These are phyloP conservation scores for Botrytis sinoallii DNA, from an alignment of 2,329 filamentous ascomycete genomes.

Conservation along the genomic window DNA sequence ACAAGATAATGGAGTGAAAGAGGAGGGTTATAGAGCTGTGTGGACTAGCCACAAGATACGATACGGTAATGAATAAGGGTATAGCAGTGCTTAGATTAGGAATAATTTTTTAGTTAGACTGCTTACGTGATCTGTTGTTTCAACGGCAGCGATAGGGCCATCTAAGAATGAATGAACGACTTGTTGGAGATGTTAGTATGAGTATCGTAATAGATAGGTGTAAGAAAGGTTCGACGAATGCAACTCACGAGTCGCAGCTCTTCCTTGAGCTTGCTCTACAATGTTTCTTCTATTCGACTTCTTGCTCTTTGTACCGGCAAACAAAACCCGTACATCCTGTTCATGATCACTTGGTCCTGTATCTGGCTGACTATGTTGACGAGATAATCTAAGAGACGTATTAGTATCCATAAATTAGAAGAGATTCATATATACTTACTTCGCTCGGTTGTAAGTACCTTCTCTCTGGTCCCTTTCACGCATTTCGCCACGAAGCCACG, in stretches of 20 bases:
- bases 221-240: not conserved
- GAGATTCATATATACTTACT: not conserved
- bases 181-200: constrained; percentile 4
- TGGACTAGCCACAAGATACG: not conserved
- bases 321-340: constrained; percentile 80
- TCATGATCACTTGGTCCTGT: constrained; percentile 44
- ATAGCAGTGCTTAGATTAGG: not conserved
- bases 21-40: not conserved
- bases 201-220: too few species aligned
- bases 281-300: constrained; percentile 87
- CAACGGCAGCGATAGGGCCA: constrained; percentile 81
- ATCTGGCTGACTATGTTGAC: constrained; percentile 31
- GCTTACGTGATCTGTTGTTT: constrained; percentile 74
- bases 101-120: not conserved
- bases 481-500: constrained; percentile 77
- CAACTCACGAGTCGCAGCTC: constrained; percentile 47
- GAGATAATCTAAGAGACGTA: constrained; percentile 32
- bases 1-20: too few species aligned
- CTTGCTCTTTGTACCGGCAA: constrained; percentile 79
- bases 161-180: constrained; percentile 68
- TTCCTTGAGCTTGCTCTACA: constrained; percentile 70
- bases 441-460: constrained; percentile 44
- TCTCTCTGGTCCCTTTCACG: constrained; percentile 71
- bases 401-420: not conserved
- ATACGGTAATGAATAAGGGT: not conserved